Evolutionary conservation across 208 protist genomes (phyloP), one percentile per base, ranked within the genome.

Genomic region (Trypanosoma avium): DNA sequence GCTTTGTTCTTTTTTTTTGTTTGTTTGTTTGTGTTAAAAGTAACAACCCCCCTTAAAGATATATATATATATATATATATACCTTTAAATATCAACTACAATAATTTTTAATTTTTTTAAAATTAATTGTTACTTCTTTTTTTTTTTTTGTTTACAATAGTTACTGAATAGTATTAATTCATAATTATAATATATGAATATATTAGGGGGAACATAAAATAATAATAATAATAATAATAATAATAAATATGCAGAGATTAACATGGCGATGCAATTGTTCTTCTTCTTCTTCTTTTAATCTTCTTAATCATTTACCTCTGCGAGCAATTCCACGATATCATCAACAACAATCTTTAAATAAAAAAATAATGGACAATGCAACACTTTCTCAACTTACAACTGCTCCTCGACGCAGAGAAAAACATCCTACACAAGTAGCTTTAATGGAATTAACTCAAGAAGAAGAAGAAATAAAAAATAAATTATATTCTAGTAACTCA

Each of bases 231-330:
- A n/a, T n/a, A n/a, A n/a, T n/a, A n/a, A n/a, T n/a, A n/a, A n/a
- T n/a, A n/a, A n/a, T n/a, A n/a, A n/a, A n/a, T 29, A n/a, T 50
- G 46, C 19, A 50, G 24, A 29, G n/a, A n/a, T n/a, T n/a, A n/a
- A n/a, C n/a, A n/a, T n/a, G n/a, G n/a, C n/a, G n/a, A n/a, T n/a
- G n/a, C n/a, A n/a, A n/a, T n/a, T 45, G 40, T 13, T 26, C 47
- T 33, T 48, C 59, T 4, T 62, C 58, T 26, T 4, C 40, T 1
- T 32, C 56, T 9, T 65, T 75, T 29, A 45, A 61, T 52, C 46
- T 69, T 17, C 29, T 78, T 22, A 67, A 56, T 29, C 71, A 67
- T 13, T 26, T 78, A 4, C 76, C 70, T n/a, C 43, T 70, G 17
- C 54, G 60, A 17, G 35, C 49, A 17, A 35, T 33, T 45, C 61